A percentile compares a stretch with the other conserved stretches of the same genome.
These are phyloP conservation scores for Colletotrichum horii DNA, from an alignment of 2,329 filamentous ascomycete species.

Conservation along the genomic window DNA sequence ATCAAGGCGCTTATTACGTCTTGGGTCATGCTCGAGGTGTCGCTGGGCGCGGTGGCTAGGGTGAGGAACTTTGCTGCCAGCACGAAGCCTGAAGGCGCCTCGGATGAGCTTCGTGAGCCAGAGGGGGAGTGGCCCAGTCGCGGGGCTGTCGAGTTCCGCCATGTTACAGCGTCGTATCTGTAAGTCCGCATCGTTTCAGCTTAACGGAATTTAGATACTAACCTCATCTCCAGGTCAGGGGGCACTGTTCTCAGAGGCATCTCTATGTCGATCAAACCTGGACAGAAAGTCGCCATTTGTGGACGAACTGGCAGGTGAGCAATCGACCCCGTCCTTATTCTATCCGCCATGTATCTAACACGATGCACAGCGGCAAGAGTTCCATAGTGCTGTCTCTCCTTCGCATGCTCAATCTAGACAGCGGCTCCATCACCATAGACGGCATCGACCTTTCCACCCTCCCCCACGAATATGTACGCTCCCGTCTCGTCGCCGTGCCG, in stretches of 20 bases:
- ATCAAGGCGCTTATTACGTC: constrained; percentile 12
- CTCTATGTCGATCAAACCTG: constrained; percentile 21
- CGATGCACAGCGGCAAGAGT: constrained; percentile 50
- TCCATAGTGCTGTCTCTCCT: constrained; percentile 39
- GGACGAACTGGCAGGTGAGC: constrained; percentile 28
- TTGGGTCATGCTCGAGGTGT: constrained; percentile 19
- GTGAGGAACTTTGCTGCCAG: constrained; percentile 6
- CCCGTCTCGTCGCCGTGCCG: constrained; percentile 46
- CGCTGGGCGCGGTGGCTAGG: constrained; percentile 14
- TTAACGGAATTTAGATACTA: neutral
- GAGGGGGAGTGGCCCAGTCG: neutral
- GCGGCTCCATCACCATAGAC: constrained; percentile 50
- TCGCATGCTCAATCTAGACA: constrained; percentile 48
- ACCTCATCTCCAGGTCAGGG: neutral
- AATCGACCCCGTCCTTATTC: neutral
- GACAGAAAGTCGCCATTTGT: constrained; percentile 27
- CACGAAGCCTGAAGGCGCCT: neutral
- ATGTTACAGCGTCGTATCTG: constrained; percentile 10
- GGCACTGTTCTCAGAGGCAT: constrained; percentile 6
- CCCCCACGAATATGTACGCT: constrained; percentile 28
- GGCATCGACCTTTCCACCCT: constrained; percentile 39
- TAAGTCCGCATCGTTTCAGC: neutral
- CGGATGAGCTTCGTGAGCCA: neutral
- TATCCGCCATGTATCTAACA: neutral
- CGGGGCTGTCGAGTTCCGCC: neutral